A percentile compares a stretch with the other conserved stretches of the same genome.
Conservation (phyloP, 2,329 filamentous ascomycete genomes). For the Ceratocystis albifundus region DNA sequence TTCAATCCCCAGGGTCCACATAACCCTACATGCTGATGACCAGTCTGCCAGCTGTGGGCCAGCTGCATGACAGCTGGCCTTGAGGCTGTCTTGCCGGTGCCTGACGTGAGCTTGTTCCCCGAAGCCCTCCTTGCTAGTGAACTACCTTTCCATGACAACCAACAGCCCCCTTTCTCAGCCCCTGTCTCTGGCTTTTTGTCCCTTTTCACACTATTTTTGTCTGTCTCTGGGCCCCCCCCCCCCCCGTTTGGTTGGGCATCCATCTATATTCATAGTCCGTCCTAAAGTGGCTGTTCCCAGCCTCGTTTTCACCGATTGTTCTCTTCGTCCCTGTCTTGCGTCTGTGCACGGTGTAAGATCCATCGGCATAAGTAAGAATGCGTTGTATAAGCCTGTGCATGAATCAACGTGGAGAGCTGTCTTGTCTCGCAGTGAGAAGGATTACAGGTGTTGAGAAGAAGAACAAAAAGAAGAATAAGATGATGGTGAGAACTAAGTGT, state of each 20-base stretch:
- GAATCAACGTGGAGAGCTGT: background rate
- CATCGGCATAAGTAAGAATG: slow-evolving; percentile 1
- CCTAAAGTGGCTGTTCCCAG: background rate
- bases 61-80: background rate
- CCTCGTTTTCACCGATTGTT: slow-evolving; percentile 15
- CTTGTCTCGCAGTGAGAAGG: background rate
- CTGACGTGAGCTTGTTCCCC: background rate
- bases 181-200: background rate
- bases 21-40: background rate
- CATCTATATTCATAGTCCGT: background rate
- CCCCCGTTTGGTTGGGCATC: background rate
- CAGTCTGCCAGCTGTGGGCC: background rate
- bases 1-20: background rate
- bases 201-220: background rate
- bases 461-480: too few relatives aligned
- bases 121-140: background rate
- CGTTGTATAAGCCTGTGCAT: slow-evolving; percentile 5
- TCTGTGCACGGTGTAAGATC: slow-evolving; percentile 7
- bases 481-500: too few relatives aligned
- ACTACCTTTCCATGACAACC: slow-evolving; percentile 13
- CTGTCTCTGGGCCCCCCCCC: background rate
- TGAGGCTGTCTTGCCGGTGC: background rate
- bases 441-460: background rate
- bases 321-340: slow-evolving; percentile 2
- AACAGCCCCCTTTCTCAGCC: background rate